Conservation (phyloP, 495 filamentous ascomycete genomes). For the Penicillium antarcticum region DNA sequence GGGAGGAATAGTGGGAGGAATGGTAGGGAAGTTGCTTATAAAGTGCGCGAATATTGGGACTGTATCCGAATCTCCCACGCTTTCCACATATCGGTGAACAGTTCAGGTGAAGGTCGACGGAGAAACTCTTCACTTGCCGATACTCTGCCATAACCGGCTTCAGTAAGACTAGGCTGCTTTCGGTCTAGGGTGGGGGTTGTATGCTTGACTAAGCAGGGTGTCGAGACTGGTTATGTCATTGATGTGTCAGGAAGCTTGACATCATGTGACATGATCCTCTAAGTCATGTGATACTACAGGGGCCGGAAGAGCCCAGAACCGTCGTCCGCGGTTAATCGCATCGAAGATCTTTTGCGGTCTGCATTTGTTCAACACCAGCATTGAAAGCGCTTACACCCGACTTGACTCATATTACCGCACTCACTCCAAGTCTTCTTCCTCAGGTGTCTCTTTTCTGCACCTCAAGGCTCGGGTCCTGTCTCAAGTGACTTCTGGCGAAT, state of each 20-base stretch:
- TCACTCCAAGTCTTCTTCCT: no score
- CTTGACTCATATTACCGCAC: no score
- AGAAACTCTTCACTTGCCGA: constrained; percentile 27
- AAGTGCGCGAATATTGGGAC: background rate
- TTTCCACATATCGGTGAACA: constrained; percentile 30
- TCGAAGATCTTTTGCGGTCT: no score
- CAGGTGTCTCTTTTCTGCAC: no score
- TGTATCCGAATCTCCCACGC: background rate
- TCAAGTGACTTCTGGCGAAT: constrained; percentile 39
- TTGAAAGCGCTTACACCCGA: no score
- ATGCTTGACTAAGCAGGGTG: background rate
- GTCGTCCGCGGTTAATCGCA: background rate
- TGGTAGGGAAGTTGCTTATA: background rate
- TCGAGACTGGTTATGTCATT: background rate
- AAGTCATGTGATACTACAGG: no score
- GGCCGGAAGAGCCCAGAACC: background rate
- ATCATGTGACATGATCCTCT: background rate
- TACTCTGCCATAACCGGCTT: constrained; percentile 12
- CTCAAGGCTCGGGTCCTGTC: constrained; percentile 22
- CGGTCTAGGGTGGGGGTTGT: constrained; percentile 28
- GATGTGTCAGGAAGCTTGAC: constrained; percentile 5
- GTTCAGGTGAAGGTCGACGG: constrained; percentile 22
- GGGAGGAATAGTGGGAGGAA: background rate
- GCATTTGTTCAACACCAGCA: no score
- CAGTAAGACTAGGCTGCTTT: constrained; percentile 9